Base-by-base conservation (phyloP, 2,329 filamentous ascomycete species). In the Simplicillium sp. region DNA sequence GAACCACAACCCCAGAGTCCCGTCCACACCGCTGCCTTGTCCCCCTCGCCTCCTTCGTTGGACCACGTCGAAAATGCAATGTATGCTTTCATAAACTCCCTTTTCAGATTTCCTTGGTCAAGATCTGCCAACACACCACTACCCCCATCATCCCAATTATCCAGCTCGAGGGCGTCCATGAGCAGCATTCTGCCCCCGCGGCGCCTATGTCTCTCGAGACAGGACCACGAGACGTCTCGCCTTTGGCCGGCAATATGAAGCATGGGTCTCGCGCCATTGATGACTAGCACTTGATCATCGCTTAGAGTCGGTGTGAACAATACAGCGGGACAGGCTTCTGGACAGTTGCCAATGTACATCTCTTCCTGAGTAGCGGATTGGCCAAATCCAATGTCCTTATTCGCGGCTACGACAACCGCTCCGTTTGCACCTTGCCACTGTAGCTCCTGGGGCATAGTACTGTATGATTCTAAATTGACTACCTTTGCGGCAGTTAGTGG, bases 131-230 rank as follows among this genome's bases (percentile, higher is more conserved):
- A 29, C 11, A 35, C 35, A 5, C 32, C 31, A 11, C 46, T 29
- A 2, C 32, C 41, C n/a, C n/a, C n/a, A 11, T 42, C 38, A 4
- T 51, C 46, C 2, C 48, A 42, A 44, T 55, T 49, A 34, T 62
- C 58, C 37, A 61, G 54, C 42, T 62, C 60, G 6, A 63, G 42
- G 1, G 59, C 59, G 29, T 62, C 60, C 59, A 64, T 61, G 29
- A 62, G 56, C 6, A 62, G 43, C 39, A 62, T 54, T 4, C 49
- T 49, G 6, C 57, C 54, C 4, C 56, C 53, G 11, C 28, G 38
- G 44, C 50, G 51, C 3, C 31, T 32, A 1, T 34, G 11, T 1
- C 33, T 15, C 2, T 35, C 36, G 17, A 50, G 37, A 8, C 16
- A 5, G 2, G 34, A 36, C 56, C 53, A 60, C 11, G 42, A 36